Evolutionary conservation across 2,329 filamentous ascomycete species (phyloP).

Genomic region (Incumbomyces delicatus): DNA sequence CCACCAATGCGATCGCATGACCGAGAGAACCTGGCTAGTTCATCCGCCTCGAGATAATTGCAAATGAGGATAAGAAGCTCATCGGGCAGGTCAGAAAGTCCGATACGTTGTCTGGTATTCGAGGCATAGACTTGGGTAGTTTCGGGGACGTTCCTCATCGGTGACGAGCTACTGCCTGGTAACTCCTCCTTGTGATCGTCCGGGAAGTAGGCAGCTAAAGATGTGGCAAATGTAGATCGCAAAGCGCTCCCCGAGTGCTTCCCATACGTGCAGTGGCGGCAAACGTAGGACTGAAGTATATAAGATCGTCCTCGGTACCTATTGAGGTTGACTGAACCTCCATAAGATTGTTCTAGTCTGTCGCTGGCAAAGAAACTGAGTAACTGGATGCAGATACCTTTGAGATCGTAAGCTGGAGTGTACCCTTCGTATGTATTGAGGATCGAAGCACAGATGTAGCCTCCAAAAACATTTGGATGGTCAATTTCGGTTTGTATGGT

Average conservation of each 20-base stretch:
- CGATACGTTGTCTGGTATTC: background rate
- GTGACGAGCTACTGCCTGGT: background rate
- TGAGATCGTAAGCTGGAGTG: slow-evolving; percentile 43
- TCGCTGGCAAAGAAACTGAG: slow-evolving; percentile 44
- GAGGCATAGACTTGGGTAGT: background rate
- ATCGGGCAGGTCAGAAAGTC: slow-evolving; percentile 15
- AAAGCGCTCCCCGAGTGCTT: background rate
- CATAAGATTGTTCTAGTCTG: slow-evolving; percentile 33
- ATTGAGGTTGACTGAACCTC: slow-evolving; percentile 7
- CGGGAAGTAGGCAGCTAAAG: no score
- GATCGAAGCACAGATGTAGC: slow-evolving; percentile 41
- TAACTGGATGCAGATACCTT: slow-evolving; percentile 42
- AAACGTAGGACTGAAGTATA: background rate
- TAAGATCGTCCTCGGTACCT: background rate
- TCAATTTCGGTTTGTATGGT: slow-evolving; percentile 32
- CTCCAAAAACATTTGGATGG: slow-evolving; percentile 38
- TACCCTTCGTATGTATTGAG: slow-evolving; percentile 35
- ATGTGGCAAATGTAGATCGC: background rate
- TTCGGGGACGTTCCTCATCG: background rate
- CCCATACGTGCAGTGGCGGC: background rate
- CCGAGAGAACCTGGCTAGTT: slow-evolving; percentile 29
- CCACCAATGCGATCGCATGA: slow-evolving; percentile 29
- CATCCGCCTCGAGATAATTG: slow-evolving; percentile 21
- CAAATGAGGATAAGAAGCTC: slow-evolving; percentile 21
- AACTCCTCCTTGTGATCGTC: no score